Percentiles rank a stretch among this genome's conserved stretches.
Conservation (phyloP, 129 eudicot genomes). For the Mikania micrantha region DNA sequence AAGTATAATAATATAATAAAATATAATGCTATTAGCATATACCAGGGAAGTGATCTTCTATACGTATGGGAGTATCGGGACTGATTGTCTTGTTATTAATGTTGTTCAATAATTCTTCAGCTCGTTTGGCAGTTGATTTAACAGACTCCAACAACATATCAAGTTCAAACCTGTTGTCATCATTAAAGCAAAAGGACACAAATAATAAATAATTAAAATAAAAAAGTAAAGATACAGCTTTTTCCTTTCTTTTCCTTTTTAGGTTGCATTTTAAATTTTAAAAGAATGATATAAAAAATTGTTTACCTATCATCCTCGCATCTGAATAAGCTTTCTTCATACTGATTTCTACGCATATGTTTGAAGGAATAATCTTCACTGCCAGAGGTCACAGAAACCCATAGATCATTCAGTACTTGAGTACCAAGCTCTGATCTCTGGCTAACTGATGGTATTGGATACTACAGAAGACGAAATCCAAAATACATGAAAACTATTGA, state of each 20-base stretch:
- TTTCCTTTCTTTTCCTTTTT: no score
- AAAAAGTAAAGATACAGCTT: no score
- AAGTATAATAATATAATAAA: background rate
- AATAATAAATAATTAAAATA: no score
- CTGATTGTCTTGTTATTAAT: constrained; percentile 37
- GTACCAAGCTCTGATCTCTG: constrained; percentile 90
- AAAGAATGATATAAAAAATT: no score
- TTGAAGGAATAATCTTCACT: constrained; percentile 98
- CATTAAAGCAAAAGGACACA: no score
- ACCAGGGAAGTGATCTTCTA: constrained; percentile 86
- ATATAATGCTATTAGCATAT: no score
- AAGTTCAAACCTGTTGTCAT: constrained; percentile 95
- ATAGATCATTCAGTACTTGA: constrained; percentile 79
- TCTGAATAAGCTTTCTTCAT: constrained; percentile 93
- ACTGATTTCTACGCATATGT: constrained; percentile 99
- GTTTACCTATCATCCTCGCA: constrained; percentile 96
- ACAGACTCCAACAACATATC: constrained; percentile 98
- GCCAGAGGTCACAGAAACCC: constrained; percentile 99
- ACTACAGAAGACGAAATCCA: constrained; percentile 37
- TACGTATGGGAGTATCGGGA: constrained; percentile 46
- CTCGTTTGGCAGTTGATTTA: constrained; percentile 72
- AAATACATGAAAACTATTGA: background rate
- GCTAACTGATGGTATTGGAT: constrained; percentile 89
- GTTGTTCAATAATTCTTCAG: constrained; percentile 65
- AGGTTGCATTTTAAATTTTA: no score